These are phyloP conservation scores for Vicia faba DNA, from an alignment of 306 rosid species.

Conservation along the genomic window DNA sequence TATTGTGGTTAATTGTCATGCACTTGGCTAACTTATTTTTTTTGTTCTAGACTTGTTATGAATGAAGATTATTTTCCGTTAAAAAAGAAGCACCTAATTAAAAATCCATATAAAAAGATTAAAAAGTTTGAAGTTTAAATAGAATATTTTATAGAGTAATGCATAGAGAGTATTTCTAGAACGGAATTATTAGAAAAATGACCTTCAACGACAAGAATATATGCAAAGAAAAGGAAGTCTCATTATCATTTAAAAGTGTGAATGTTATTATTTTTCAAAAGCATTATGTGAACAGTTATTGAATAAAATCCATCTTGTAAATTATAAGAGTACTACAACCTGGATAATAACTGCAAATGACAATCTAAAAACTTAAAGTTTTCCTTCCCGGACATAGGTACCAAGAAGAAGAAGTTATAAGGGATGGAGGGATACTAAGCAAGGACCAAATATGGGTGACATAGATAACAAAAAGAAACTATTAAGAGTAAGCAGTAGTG, in stretches of 20 bases:
- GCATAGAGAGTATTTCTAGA: too few species aligned
- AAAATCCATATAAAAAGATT: too few species aligned
- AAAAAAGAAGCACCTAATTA: too few species aligned
- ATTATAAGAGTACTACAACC: background rate
- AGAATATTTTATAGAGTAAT: too few species aligned
- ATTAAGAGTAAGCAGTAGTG: background rate
- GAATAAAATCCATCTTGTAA: background rate
- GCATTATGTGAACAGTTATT: background rate
- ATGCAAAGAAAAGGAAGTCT: conserved; percentile 5
- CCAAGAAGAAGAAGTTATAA: conserved; percentile 26
- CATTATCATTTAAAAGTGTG: background rate
- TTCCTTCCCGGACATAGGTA: conserved; percentile 19
- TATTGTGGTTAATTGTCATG: too few species aligned
- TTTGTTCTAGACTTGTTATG: too few species aligned
- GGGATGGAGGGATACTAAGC: conserved; percentile 2
- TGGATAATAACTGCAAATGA: background rate
- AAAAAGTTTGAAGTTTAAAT: too few species aligned
- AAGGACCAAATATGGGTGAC: background rate
- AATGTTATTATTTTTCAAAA: background rate
- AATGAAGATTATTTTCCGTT: too few species aligned
- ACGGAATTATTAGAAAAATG: background rate
- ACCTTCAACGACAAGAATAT: background rate
- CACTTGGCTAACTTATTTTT: too few species aligned
- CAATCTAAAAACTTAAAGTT: background rate
- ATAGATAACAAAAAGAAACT: background rate